phyloP scores from a whole-genome alignment of 2,329 filamentous ascomycete genomes.

The Xylariaceae sp. region DNA sequence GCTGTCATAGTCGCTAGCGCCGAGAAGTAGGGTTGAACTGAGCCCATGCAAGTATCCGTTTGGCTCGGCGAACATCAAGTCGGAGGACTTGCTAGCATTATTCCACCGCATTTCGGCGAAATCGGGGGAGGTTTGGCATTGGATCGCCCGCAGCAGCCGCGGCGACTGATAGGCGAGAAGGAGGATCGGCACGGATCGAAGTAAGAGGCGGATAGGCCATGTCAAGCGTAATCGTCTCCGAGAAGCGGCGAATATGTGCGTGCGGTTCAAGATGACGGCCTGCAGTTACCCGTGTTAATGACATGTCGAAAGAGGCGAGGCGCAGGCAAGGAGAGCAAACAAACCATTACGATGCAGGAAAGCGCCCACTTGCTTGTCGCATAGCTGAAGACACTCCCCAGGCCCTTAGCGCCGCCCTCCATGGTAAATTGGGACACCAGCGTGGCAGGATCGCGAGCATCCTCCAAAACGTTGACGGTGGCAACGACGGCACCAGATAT shows the following conservation, averaged over 20 bases:
- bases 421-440: conserved; percentile 49
- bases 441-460: conserved; percentile 40
- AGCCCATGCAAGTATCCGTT: conserved; percentile 68
- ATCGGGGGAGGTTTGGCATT: conserved; percentile 80
- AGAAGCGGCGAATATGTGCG: conserved; percentile 88
- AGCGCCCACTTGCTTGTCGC: conserved; percentile 89
- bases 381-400: conserved; percentile 87
- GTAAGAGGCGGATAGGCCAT: conserved; percentile 65
- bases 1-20: conserved; percentile 68
- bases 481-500: conserved; percentile 35
- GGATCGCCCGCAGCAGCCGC: conserved; percentile 74
- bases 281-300: conserved; percentile 31
- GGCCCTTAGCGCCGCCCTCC: conserved; percentile 57
- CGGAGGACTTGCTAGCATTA: conserved; percentile 58
- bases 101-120: conserved; percentile 68
- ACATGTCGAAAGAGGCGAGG: not conserved
- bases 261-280: conserved; percentile 84
- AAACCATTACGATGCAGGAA: conserved; percentile 72
- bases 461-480: conserved; percentile 41
- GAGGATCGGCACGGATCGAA: conserved; percentile 68
- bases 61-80: conserved; percentile 65
- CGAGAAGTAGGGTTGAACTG: conserved; percentile 68
- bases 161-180: conserved; percentile 66
- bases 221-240: conserved; percentile 71
- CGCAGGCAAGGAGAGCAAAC: conserved; percentile 25